Evolutionary conservation across 345 rosid species (phyloP), one percentile per base, ranked within the genome.

Genomic region (Boechera stricta): DNA sequence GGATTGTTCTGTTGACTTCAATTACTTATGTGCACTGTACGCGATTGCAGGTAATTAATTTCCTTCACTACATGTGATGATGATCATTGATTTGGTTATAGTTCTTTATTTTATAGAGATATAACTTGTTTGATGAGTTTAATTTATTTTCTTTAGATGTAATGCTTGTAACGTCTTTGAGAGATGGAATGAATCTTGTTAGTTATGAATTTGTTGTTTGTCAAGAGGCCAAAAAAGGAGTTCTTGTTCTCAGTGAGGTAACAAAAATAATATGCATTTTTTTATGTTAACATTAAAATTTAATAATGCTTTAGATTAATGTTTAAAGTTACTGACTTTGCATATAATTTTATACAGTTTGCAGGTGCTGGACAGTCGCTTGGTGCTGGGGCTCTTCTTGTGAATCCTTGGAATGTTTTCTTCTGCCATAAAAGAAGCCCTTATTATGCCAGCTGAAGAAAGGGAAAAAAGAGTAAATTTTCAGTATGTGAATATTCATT

Each of bases 141-240:
- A 13, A 3, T 18, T 54, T 59, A 26, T 5, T 41, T 45, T 72
- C 28, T 77, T 77, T 90, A 93, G 98, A 93, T 86, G 90, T 91
- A 67, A 89, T 94, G 67, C 94, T 94, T 54, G 98, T 94, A 49
- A 91, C 98, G 35, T 94, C 98, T 68, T 77, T 91, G 85, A 88
- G 98, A 84, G 98, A 94, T 81, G 98, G 98, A 80, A 91, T 94
- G 98, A 94, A 94, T 84, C 97, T 94, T 71, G 98, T 94, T 71
- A 94, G 97, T 81, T 91, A 90, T 71, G 98, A 94, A 83, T 94
- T 91, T 80, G 90, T 91, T 66, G 97, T 97, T 47, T 92, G 97
- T 82, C 98, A 94, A 86, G 96, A 84, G 62, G 80, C 80, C 4
- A 92, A 94, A 85, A 94, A 89, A 74, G 98, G 97, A 60, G 98